These are phyloP conservation scores for Immersiporthe knoxdaviesiana DNA, from an alignment of 2,329 filamentous ascomycete genomes.

Conservation along the genomic window DNA sequence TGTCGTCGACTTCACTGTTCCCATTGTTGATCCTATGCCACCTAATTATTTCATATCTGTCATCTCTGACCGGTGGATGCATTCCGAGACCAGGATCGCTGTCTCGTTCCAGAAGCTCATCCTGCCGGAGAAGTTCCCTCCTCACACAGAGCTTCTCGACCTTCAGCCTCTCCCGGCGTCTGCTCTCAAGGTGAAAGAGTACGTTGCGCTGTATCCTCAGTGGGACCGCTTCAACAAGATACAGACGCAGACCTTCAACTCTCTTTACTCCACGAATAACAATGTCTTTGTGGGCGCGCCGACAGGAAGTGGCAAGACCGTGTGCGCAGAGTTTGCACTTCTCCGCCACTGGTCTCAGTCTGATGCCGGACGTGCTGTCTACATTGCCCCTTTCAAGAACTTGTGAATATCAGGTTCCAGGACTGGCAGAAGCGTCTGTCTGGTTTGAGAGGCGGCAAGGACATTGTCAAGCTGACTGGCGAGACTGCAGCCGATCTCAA, in stretches of 20 bases:
- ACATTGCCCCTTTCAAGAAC: constrained; percentile 94
- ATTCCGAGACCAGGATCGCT: constrained; percentile 89
- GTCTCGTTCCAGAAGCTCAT: constrained; percentile 95
- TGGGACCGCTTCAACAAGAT: constrained; percentile 96
- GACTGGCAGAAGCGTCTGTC: constrained; percentile 84
- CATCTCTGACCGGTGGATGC: constrained; percentile 97
- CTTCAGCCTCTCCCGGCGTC: constrained; percentile 88
- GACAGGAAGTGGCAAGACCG: constrained; percentile 93
- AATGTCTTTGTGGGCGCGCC: constrained; percentile 94
- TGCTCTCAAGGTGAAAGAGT: constrained; percentile 85
- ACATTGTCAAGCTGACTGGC: constrained; percentile 89
- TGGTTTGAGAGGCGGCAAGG: constrained; percentile 77
- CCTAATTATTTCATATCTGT: constrained; percentile 98
- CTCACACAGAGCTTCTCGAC: constrained; percentile 89
- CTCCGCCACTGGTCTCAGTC: constrained; percentile 82
- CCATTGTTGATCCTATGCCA: constrained; percentile 96
- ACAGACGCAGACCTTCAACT: constrained; percentile 96
- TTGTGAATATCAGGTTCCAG: constrained; percentile 78
- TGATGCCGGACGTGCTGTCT: constrained; percentile 79
- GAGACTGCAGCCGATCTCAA: constrained; percentile 91
- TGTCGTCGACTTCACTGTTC: constrained; percentile 92
- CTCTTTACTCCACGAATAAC: constrained; percentile 85
- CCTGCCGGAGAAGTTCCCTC: constrained; percentile 91
- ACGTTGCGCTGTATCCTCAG: constrained; percentile 76
- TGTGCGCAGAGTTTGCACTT: constrained; percentile 93